Evolutionary conservation across 2,329 filamentous ascomycete genomes (phyloP), one percentile per base, ranked within the genome.

Genomic region (Trichophyton simii): DNA sequence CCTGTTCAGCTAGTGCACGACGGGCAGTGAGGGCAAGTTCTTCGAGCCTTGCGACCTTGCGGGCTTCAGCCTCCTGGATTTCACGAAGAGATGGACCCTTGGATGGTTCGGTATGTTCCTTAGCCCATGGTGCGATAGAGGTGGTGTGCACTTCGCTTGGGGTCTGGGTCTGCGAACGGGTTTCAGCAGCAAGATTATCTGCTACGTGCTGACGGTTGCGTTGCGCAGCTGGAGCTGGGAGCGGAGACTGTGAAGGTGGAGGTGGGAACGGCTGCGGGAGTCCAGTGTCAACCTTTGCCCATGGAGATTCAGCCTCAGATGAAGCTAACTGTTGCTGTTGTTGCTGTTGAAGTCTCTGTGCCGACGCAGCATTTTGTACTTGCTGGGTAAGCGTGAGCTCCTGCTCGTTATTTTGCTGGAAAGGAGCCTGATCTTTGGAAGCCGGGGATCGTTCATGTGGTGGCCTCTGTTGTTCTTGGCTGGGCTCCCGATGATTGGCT

Each of bases 31-130:
- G 85, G 15, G 89, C 90, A 60, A 85, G 77, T 70, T 94, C 90
- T 70, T 97, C 92, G 11, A 84, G 86, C 75, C 95, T 89, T 59
- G 92, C 92, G 9, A 91, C 91, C 72, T 94, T 95, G 70, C 88
- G 89, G 41, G 92, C 92, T 73, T 99, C 94, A 3, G 89, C 87
- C 73, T 96, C 92, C 73, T 99, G 94, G 25, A 99, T 99, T 71
- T 99, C 91, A 76, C 91, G 95, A 65, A 99, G 78, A 63, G 91
- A 96, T 1, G 92, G 94, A 0, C 91, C 91, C 73, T 89, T 95
- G 46, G 89, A 84, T 25, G 82, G 76, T 57, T 88, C 87, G 46
- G 78, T 76, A 2, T 83, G 82, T 66, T 97, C 91, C 72, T 94
- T 94, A 3, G 94, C 94, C 94, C 94, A 99, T 0, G 94, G 94